Percentiles rank a stretch among this genome's conserved stretches.
Conservation (phyloP, 331 rosid species). For the Erythrophleum ivorense region DNA sequence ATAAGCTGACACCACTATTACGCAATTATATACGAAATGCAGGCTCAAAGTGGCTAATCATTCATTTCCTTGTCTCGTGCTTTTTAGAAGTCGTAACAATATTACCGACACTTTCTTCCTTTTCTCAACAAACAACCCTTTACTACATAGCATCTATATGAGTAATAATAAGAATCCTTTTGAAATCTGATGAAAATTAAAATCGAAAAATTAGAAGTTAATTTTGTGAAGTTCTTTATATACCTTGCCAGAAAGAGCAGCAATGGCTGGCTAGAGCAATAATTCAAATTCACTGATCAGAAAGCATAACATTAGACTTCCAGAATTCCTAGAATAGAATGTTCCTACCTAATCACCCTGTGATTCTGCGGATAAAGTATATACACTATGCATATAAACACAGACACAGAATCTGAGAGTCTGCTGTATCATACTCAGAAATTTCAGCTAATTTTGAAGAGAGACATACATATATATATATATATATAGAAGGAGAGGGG, state of each 20-base stretch:
- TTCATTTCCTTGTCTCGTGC: constrained; percentile 26
- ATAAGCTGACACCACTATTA: constrained; percentile 20
- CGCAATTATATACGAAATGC: constrained; percentile 13
- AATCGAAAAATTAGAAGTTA: background rate
- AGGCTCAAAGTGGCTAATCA: background rate
- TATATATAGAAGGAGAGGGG: background rate
- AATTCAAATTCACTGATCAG: constrained; percentile 6
- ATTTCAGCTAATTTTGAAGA: constrained; percentile 23
- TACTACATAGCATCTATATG: background rate
- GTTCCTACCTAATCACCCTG: constrained; percentile 3
- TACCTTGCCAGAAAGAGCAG: background rate
- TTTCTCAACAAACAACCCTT: background rate
- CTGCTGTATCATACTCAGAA: constrained; percentile 17
- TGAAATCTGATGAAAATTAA: constrained; percentile 17
- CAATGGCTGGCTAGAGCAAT: background rate
- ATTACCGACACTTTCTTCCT: background rate
- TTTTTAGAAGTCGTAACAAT: no score
- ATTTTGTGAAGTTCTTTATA: background rate
- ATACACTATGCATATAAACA: background rate
- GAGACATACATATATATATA: background rate
- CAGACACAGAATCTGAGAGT: background rate
- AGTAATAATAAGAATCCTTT: constrained; percentile 31
- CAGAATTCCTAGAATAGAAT: background rate
- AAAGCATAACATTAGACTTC: background rate
- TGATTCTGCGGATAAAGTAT: background rate